phyloP scores from a whole-genome alignment of 1,284 basidiomycete species.

The Trametes hirsuta region DNA sequence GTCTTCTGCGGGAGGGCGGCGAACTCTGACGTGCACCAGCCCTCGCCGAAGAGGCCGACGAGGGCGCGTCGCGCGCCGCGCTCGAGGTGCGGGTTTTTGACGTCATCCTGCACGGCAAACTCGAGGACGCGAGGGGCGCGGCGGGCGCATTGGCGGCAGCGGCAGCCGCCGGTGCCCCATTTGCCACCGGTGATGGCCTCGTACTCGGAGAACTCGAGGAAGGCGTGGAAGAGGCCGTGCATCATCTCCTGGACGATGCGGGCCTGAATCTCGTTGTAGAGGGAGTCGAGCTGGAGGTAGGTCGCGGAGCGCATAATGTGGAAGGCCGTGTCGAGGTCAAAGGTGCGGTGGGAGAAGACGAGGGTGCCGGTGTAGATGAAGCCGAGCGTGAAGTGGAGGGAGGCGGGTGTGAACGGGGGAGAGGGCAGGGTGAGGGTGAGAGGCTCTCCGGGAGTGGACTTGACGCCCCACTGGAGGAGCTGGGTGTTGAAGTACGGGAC shows the following conservation, averaged over 20 bases:
- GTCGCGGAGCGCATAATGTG: slow-evolving; percentile 84
- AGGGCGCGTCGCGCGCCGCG: slow-evolving; percentile 74
- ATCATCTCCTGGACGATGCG: slow-evolving; percentile 86
- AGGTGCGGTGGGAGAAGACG: slow-evolving; percentile 89
- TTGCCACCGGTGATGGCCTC: slow-evolving; percentile 69
- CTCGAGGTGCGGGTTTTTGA: slow-evolving; percentile 73
- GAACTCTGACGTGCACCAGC: slow-evolving; percentile 85
- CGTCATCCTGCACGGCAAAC: slow-evolving; percentile 76
- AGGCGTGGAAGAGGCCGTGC: slow-evolving; percentile 85
- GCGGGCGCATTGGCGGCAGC: slow-evolving; percentile 79
- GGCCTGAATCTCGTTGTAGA: slow-evolving; percentile 81
- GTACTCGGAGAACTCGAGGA: slow-evolving; percentile 76
- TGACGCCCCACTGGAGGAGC: slow-evolving; percentile 60
- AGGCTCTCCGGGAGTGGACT: slow-evolving; percentile 46
- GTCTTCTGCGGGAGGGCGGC: slow-evolving; percentile 67
- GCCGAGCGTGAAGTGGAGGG: slow-evolving; percentile 93
- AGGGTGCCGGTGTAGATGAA: slow-evolving; percentile 95
- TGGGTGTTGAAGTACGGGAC: slow-evolving; percentile 86
- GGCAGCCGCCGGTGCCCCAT: slow-evolving; percentile 80
- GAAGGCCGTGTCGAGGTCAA: slow-evolving; percentile 91
- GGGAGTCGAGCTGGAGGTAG: slow-evolving; percentile 79
- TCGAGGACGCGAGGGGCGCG: slow-evolving; percentile 81
- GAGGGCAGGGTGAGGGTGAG: slow-evolving; percentile 77
- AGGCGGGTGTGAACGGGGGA: slow-evolving; percentile 94
- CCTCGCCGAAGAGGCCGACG: slow-evolving; percentile 81